Conservation (phyloP, 257 asterid species). For the Scutellaria baicalensis region DNA sequence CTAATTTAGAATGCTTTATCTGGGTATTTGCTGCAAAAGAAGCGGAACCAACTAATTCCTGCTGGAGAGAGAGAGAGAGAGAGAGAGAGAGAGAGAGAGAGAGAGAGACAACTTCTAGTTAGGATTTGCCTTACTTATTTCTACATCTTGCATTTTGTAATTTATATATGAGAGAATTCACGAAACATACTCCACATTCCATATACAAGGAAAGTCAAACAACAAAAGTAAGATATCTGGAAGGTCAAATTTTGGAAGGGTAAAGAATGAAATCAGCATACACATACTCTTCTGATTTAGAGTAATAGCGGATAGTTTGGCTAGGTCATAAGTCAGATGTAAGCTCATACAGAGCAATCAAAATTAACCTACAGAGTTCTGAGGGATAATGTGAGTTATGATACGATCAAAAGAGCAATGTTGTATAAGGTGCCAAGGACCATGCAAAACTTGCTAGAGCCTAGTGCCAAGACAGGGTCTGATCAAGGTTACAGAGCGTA, state of each 20-base stretch:
- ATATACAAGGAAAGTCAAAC: neutral
- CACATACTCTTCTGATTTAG: neutral
- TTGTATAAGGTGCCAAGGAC: too few relatives aligned
- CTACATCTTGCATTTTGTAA: neutral
- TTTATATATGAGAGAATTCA: neutral
- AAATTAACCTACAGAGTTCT: neutral
- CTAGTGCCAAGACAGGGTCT: too few relatives aligned
- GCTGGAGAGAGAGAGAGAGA: conserved; percentile 9
- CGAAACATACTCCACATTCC: neutral
- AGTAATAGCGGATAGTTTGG: neutral
- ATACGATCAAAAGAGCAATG: neutral
- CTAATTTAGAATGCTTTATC: conserved; percentile 47
- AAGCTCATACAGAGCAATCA: neutral
- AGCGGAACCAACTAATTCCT: conserved; percentile 47
- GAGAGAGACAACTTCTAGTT: too few relatives aligned
- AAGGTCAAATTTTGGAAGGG: neutral
- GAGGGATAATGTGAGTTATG: neutral
- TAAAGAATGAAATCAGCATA: neutral
- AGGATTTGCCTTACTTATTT: neutral
- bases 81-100: neutral
- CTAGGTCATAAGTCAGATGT: neutral
- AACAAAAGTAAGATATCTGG: neutral
- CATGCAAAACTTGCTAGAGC: too few relatives aligned
- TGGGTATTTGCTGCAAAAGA: conserved; percentile 29
- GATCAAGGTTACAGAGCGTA: too few relatives aligned